Conservation (phyloP, 192 early-diverging fungal species). For the Coemansia sp. region DNA sequence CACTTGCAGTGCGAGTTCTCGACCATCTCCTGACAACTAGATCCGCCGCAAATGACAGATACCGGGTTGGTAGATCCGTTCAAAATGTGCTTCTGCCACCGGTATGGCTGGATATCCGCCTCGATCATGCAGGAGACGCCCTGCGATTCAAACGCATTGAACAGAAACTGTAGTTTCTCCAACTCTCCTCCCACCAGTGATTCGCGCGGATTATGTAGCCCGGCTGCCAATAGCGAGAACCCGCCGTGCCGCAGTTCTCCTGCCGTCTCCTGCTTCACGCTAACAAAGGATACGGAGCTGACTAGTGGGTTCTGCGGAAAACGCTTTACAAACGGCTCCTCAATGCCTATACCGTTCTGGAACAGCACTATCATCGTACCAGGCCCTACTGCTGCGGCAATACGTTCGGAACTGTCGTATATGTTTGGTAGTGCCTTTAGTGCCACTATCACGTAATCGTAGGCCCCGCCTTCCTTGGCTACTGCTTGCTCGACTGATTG, state of each 20-base stretch:
- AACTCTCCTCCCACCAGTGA: neutral
- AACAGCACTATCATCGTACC: conserved; percentile 53
- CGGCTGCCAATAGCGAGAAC: conserved; percentile 48
- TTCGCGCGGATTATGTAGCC: conserved; percentile 15
- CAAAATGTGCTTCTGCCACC: conserved; percentile 56
- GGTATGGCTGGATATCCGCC: conserved; percentile 49
- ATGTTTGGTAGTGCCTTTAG: conserved; percentile 54
- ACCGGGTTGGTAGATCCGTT: conserved; percentile 54
- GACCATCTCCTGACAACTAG: conserved; percentile 50
- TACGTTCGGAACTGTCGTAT: conserved; percentile 41
- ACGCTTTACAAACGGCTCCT: conserved; percentile 58
- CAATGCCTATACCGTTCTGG: conserved; percentile 76
- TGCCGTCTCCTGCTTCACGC: conserved; percentile 30
- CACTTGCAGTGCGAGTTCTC: conserved; percentile 24
- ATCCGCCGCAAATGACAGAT: conserved; percentile 43
- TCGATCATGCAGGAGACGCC: conserved; percentile 47
- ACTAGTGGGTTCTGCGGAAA: conserved; percentile 59
- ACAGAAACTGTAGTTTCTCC: conserved; percentile 27
- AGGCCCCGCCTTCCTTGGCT: conserved; percentile 6
- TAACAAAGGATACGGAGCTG: conserved; percentile 48
- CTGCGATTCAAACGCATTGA: conserved; percentile 22
- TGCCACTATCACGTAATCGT: conserved; percentile 52
- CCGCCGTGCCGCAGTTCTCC: conserved; percentile 39
- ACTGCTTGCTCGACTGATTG: conserved; percentile 38
- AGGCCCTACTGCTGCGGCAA: conserved; percentile 13